Evolutionary conservation across 352 stramenopile species (phyloP).

Genomic region (Pythium periplocum): DNA sequence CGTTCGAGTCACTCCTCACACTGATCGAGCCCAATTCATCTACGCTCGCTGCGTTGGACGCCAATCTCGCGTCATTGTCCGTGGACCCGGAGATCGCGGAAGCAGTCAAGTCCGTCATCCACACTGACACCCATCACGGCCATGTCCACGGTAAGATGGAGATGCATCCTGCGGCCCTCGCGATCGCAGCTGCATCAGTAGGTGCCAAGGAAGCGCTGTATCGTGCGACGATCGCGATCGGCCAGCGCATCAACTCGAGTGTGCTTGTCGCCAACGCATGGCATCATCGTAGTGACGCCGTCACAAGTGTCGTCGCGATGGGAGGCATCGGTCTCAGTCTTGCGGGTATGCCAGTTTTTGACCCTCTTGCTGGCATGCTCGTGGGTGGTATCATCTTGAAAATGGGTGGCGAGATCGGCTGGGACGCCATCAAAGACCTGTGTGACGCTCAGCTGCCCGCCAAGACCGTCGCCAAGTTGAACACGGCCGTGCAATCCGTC

Average conservation of each 20-base stretch:
- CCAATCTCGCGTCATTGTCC: conserved; percentile 14
- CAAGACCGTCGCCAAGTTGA: conserved; percentile 29
- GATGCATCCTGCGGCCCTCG: conserved; percentile 63
- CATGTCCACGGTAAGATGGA: conserved; percentile 13
- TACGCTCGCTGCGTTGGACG: conserved; percentile 18
- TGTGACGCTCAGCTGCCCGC: conserved; percentile 53
- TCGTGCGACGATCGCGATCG: conserved; percentile 88
- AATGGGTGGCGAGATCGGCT: conserved; percentile 70
- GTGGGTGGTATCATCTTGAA: conserved; percentile 75
- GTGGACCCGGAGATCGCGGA: conserved; percentile 29
- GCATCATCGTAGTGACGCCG: conserved; percentile 88
- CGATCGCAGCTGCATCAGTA: conserved; percentile 85
- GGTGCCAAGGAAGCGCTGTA: conserved; percentile 90
- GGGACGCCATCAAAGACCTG: conserved; percentile 48
- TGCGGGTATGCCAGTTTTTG: conserved; percentile 52
- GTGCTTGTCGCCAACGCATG: conserved; percentile 96
- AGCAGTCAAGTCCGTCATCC: conserved; percentile 25
- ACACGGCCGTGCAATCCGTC: conserved; percentile 30
- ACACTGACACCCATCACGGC: conserved; percentile 5
- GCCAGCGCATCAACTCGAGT: conserved; percentile 84
- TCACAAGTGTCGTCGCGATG: conserved; percentile 78
- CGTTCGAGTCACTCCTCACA: conserved; percentile 53
- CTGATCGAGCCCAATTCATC: conserved; percentile 28
- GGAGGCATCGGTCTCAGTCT: conserved; percentile 59
- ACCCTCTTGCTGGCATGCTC: conserved; percentile 60